Conservation (phyloP, 306 rosid genomes). For the Lathyrus aphaca region DNA sequence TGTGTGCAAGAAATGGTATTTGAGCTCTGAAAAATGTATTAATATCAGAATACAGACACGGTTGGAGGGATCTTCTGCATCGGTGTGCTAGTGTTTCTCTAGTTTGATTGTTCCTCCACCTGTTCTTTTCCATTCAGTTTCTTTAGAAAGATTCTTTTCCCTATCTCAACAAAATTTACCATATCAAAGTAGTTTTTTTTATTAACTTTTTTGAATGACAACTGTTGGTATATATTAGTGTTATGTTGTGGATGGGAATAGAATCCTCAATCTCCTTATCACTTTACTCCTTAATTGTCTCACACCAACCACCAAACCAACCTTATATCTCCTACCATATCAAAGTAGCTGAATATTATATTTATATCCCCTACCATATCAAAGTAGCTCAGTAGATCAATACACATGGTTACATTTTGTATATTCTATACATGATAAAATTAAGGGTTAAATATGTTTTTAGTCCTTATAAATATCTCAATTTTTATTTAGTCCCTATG, state of each 20-base stretch:
- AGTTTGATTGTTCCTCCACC: conserved; percentile 31
- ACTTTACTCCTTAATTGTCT: not conserved
- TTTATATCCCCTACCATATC: not conserved
- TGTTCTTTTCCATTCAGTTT: conserved; percentile 8
- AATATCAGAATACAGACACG: not conserved
- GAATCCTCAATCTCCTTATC: not conserved
- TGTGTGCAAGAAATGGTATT: conserved; percentile 20
- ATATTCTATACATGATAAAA: conserved; percentile 18
- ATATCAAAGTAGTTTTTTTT: not conserved
- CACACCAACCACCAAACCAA: not conserved
- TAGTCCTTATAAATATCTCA: too few species aligned
- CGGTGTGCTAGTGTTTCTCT: conserved; percentile 12
- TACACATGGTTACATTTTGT: not conserved
- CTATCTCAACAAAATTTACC: not conserved
- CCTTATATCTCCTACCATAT: not conserved
- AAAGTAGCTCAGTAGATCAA: not conserved
- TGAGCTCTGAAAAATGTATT: conserved; percentile 9
- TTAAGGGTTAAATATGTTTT: too few species aligned
- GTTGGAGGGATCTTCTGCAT: conserved; percentile 21
- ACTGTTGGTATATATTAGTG: not conserved
- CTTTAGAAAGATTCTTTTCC: conserved; percentile 27
- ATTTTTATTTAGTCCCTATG: too few species aligned
- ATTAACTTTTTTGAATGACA: not conserved
- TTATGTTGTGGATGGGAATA: not conserved
- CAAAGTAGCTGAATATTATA: not conserved